Conservation (phyloP, 1,284 basidiomycete genomes). For the Ceratobasidium sp. region DNA sequence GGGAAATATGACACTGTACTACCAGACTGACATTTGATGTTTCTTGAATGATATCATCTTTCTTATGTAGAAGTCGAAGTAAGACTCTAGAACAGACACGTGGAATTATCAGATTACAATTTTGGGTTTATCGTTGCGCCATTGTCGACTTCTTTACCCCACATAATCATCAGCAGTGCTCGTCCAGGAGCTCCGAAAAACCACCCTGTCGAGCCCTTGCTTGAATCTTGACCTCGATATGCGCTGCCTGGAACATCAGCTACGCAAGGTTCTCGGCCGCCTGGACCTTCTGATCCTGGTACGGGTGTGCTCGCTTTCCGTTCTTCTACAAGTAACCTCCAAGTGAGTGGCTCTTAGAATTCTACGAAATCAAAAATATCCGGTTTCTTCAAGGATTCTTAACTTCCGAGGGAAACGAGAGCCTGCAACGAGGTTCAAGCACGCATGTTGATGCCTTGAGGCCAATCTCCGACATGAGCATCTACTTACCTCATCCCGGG, state of each 20-base stretch:
- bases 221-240: constrained; percentile 9
- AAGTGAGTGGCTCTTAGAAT: background rate
- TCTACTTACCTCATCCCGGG: constrained; percentile 27
- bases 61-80: too few species aligned
- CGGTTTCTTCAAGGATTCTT: background rate
- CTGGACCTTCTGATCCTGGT: constrained; percentile 32
- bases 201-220: background rate
- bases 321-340: constrained; percentile 16
- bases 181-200: background rate
- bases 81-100: too few species aligned
- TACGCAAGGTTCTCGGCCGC: constrained; percentile 31
- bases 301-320: constrained; percentile 1
- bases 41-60: too few species aligned
- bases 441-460: constrained; percentile 22
- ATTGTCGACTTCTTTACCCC: background rate
- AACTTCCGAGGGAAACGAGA: background rate
- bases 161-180: background rate
- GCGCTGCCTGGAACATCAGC: constrained; percentile 15
- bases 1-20: too few species aligned
- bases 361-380: constrained; percentile 35
- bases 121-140: background rate
- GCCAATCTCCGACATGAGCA: constrained; percentile 9
- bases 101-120: background rate
- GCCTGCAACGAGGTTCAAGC: constrained; percentile 14
- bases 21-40: too few species aligned